Conservation (phyloP, 805 yeast species). For the Tetrapisispora namnaoensis region DNA sequence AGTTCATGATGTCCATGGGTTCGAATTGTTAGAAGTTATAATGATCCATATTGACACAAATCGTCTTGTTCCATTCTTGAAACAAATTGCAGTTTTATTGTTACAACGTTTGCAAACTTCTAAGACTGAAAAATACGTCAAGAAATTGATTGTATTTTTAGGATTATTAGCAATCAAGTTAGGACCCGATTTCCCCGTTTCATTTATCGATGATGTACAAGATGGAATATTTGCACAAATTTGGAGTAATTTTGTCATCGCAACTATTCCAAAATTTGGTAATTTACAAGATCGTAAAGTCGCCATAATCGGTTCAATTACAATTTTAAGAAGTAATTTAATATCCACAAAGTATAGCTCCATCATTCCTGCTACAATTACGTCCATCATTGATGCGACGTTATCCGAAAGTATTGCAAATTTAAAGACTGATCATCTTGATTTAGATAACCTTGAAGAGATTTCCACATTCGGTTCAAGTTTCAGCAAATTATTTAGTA, state of each 20-base stretch:
- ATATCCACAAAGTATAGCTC: slow-evolving; percentile 35
- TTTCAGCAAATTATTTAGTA: slow-evolving; percentile 62
- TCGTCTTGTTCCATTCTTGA: slow-evolving; percentile 43
- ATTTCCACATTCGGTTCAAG: slow-evolving; percentile 78
- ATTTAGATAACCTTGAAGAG: slow-evolving; percentile 50
- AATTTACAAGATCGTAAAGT: slow-evolving; percentile 49
- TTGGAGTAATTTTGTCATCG: slow-evolving; percentile 32
- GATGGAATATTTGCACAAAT: slow-evolving; percentile 43
- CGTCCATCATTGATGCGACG: slow-evolving; percentile 33
- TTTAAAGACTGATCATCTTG: slow-evolving; percentile 31
- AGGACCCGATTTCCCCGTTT: slow-evolving; percentile 44
- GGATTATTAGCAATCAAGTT: slow-evolving; percentile 41
- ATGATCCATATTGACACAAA: slow-evolving; percentile 45
- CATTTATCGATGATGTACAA: slow-evolving; percentile 68
- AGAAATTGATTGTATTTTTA: slow-evolving; percentile 58
- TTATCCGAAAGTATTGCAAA: slow-evolving; percentile 32
- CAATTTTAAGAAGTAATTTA: slow-evolving; percentile 22
- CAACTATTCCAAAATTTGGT: slow-evolving; percentile 37
- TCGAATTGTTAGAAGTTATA: slow-evolving; percentile 71
- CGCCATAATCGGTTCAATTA: slow-evolving; percentile 39
- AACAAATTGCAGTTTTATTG: slow-evolving; percentile 65
- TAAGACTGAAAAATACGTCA: slow-evolving; percentile 72
- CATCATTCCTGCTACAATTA: slow-evolving; percentile 35
- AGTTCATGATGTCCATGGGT: slow-evolving; percentile 69
- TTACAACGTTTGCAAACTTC: slow-evolving; percentile 73